Evolutionary conservation across 2,329 filamentous ascomycete genomes (phyloP), one percentile per base, ranked within the genome.

Genomic region (Penicillium sclerotigenum): DNA sequence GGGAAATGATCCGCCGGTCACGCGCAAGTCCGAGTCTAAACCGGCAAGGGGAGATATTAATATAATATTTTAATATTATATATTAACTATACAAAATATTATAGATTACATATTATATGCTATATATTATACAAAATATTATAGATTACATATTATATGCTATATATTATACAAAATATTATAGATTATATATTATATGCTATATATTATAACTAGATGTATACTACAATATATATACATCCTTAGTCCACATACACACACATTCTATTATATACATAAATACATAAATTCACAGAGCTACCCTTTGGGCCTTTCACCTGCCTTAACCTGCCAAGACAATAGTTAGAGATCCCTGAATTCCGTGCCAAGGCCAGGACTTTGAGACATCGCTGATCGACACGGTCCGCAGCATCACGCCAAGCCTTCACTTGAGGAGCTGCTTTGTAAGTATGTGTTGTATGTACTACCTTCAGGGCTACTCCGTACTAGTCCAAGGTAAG

Each of bases 1-100:
- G 33, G 47, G 47, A 51, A 51, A 56, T 51, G 63, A 65, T 63
- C 63, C 58, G 52, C 61, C 42, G 59, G 62, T 65, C 63, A 65
- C 63, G 62, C 59, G 63, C 51, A 52, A 34, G 24, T 47, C 49
- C 47, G 52, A 51, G 59, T 54, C 47, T 41, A 33, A 46, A 28
- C 26, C 16, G 45, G 20, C 26, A 49, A 49, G 47, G 42, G 24
- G 41, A 29, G n/a, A n/a, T n/a, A n/a, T n/a, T n/a, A n/a, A n/a
- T n/a, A n/a, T n/a, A n/a, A n/a, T n/a, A n/a, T n/a, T n/a, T n/a
- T n/a, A n/a, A n/a, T n/a, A n/a, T n/a, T n/a, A n/a, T n/a, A n/a
- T n/a, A n/a, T n/a, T n/a, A n/a, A n/a, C n/a, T n/a, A n/a, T n/a
- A n/a, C n/a, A n/a, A n/a, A n/a, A n/a, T n/a, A n/a, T n/a, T n/a